A percentile compares a stretch with the other conserved stretches of the same genome.
Evolutionary conservation across 2,329 filamentous ascomycete species (phyloP).

Genomic region (Blastomyces parvus): DNA sequence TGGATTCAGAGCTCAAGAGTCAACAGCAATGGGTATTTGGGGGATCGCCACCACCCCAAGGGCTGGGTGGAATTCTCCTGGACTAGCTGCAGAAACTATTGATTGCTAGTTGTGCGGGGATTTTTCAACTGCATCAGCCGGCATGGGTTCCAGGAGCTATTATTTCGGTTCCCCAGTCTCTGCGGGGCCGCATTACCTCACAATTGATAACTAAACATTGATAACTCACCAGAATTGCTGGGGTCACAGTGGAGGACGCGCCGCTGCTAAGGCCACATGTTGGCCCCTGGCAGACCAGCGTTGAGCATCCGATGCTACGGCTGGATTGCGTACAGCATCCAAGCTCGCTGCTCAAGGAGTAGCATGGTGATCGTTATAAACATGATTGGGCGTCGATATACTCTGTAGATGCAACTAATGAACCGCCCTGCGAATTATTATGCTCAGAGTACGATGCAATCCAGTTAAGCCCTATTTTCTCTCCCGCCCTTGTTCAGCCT

Average conservation of each 20-base stretch:
- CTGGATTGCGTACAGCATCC: background rate
- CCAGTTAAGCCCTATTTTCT: background rate
- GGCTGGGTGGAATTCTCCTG: background rate
- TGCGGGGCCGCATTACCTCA: background rate
- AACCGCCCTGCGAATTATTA: background rate
- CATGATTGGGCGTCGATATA: background rate
- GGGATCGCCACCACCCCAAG: background rate
- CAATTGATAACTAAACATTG: background rate
- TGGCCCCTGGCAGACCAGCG: background rate
- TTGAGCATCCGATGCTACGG: too few species aligned
- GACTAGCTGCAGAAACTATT: conserved; percentile 4
- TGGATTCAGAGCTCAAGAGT: background rate
- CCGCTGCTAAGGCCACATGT: background rate
- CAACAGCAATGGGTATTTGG: background rate
- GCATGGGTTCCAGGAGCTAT: background rate
- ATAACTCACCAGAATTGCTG: too few species aligned
- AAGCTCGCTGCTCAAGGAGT: background rate
- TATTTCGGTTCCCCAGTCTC: background rate
- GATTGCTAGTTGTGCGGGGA: conserved; percentile 1
- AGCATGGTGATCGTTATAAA: background rate
- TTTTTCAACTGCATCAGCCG: background rate
- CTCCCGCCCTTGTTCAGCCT: background rate
- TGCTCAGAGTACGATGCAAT: background rate
- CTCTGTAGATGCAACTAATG: too few species aligned
- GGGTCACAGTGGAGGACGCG: background rate